Conservation (phyloP, 441 rosid genomes). For the Erodium trifolium region DNA sequence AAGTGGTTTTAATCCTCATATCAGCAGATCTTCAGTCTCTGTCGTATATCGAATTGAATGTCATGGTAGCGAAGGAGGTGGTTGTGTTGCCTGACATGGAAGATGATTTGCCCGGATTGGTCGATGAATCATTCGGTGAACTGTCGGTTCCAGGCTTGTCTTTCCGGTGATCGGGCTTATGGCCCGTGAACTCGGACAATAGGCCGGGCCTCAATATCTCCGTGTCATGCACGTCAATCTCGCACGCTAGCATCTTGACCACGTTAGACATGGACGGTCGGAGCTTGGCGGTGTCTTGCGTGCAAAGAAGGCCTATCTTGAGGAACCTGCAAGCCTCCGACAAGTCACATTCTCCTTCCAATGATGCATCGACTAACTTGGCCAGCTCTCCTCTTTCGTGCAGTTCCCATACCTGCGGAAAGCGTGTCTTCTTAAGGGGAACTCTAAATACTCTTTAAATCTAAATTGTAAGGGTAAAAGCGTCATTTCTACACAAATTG, state of each 20-base stretch:
- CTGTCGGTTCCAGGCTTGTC: conserved; percentile 9
- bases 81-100: conserved; percentile 21
- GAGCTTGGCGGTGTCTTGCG: conserved; percentile 44
- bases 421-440: no score
- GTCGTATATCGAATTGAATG: conserved; percentile 47
- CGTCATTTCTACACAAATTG: no score
- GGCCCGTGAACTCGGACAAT: conserved; percentile 35
- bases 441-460: no score
- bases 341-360: conserved; percentile 25
- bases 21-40: conserved; percentile 12
- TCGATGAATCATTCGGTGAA: conserved; percentile 2
- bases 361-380: conserved; percentile 27
- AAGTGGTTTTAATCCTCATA: no score
- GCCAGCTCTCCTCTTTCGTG: conserved; percentile 30
- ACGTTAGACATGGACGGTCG: conserved; percentile 48
- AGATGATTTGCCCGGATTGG: conserved; percentile 20
- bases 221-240: conserved; percentile 24
- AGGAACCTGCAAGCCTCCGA: conserved; percentile 43
- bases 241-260: conserved; percentile 41
- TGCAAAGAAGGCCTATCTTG: conserved; percentile 56
- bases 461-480: no score
- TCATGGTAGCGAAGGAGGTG: conserved; percentile 44
- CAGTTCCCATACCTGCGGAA: conserved; percentile 43
- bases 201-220: conserved; percentile 41
- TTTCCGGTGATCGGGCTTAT: conserved; percentile 20